Conservation (phyloP, 352 stramenopile species). For the Phytopythium litorale region DNA sequence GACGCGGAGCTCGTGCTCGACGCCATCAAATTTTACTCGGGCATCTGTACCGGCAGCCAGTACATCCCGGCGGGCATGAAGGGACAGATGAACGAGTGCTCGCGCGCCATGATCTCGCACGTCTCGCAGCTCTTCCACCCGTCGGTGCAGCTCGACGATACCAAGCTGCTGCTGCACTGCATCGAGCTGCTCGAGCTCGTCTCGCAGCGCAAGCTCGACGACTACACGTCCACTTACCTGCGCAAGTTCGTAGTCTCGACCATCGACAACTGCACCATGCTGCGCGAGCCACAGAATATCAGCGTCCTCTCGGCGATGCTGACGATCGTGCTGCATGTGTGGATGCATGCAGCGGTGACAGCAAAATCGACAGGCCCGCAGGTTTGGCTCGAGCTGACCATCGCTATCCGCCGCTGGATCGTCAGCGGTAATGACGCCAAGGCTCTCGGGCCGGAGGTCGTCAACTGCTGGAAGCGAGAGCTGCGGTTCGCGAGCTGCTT, state of each 20-base stretch:
- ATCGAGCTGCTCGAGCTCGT: constrained; percentile 85
- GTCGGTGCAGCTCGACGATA: constrained; percentile 76
- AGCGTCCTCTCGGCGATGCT: constrained; percentile 74
- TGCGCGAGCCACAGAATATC: constrained; percentile 63
- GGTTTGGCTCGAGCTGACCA: constrained; percentile 78
- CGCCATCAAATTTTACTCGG: constrained; percentile 87
- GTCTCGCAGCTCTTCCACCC: constrained; percentile 87
- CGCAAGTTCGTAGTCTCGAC: constrained; percentile 87
- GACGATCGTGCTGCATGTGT: constrained; percentile 79
- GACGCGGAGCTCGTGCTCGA: constrained; percentile 82
- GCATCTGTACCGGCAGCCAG: constrained; percentile 69
- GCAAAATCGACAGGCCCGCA: constrained; percentile 54
- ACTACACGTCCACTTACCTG: constrained; percentile 83
- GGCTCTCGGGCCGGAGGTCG: constrained; percentile 53
- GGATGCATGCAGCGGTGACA: constrained; percentile 75
- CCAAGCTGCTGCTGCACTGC: constrained; percentile 81
- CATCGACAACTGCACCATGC: constrained; percentile 69
- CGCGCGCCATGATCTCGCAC: constrained; percentile 82
- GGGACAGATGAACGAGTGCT: constrained; percentile 76
- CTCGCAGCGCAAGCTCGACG: constrained; percentile 73
- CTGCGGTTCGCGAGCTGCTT: constrained; percentile 75
- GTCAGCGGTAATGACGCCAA: constrained; percentile 58
- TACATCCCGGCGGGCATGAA: constrained; percentile 80
- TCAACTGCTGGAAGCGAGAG: constrained; percentile 86
- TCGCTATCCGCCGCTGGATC: constrained; percentile 77